Evolutionary conservation across 306 rosid genomes (phyloP).

Genomic region (Acacia melanoxylon): DNA sequence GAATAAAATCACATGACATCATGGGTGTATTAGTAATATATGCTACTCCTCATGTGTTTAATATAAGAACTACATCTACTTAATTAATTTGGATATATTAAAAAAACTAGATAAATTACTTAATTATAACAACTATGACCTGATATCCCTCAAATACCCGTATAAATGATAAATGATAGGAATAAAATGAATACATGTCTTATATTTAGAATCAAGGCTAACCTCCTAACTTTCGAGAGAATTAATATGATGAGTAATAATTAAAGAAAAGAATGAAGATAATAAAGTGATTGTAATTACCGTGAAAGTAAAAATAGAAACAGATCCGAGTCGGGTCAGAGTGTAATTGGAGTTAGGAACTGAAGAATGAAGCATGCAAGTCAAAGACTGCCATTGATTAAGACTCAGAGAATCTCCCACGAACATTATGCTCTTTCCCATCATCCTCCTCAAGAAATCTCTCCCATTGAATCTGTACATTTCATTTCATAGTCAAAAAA

Average conservation of each 20-base stretch:
- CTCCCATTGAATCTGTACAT: constrained; percentile 62
- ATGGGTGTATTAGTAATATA: neutral
- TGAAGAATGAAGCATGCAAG: constrained; percentile 73
- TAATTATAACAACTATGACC: neutral
- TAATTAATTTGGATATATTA: no score
- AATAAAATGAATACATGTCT: no score
- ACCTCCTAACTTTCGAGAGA: no score
- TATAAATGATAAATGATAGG: neutral
- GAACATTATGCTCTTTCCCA: constrained; percentile 84
- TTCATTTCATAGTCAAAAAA: neutral
- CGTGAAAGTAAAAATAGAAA: constrained; percentile 66
- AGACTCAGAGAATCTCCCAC: constrained; percentile 88
- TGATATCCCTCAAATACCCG: no score
- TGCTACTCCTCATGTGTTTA: neutral
- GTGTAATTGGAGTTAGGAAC: constrained; percentile 58
- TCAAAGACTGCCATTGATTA: constrained; percentile 90
- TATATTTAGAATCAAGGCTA: no score
- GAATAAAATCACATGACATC: constrained; percentile 2
- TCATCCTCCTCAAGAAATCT: constrained; percentile 56
- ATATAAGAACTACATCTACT: no score
- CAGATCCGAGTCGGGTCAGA: constrained; percentile 46
- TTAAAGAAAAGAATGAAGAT: neutral
- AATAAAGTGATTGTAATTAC: constrained; percentile 28
- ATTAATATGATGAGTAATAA: neutral
- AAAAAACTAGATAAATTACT: no score